A percentile compares a stretch with the other conserved stretches of the same genome.
Conservation (phyloP, 306 rosid species). For the Cyclanthera cordifolia region DNA sequence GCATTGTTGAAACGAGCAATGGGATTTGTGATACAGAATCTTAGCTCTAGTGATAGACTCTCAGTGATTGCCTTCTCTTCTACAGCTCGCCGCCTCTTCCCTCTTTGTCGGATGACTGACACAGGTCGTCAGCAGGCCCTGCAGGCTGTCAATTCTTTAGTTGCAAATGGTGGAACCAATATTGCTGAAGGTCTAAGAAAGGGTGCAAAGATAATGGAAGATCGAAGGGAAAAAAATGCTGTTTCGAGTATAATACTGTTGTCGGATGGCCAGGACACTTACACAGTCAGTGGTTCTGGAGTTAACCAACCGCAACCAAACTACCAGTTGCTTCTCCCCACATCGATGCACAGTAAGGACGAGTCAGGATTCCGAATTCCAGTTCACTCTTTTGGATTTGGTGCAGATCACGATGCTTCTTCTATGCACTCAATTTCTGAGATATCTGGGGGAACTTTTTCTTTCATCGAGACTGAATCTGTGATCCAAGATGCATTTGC, state of each 20-base stretch:
- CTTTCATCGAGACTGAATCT: slow-evolving; percentile 88
- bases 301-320: slow-evolving; percentile 52
- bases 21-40: slow-evolving; percentile 95
- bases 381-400: slow-evolving; percentile 90
- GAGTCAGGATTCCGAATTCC: slow-evolving; percentile 78
- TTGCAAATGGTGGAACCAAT: slow-evolving; percentile 97
- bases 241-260: slow-evolving; percentile 75
- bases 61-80: slow-evolving; percentile 96
- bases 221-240: slow-evolving; percentile 72
- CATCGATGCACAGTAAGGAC: slow-evolving; percentile 44
- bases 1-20: slow-evolving; percentile 90
- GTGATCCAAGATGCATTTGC: slow-evolving; percentile 96
- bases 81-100: slow-evolving; percentile 91
- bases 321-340: slow-evolving; percentile 71
- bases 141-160: slow-evolving; percentile 91
- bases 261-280: slow-evolving; percentile 95
- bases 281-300: slow-evolving; percentile 57
- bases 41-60: slow-evolving; percentile 79
- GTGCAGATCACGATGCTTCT: slow-evolving; percentile 86
- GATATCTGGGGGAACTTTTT: slow-evolving; percentile 91
- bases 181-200: slow-evolving; percentile 91
- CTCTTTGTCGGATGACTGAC: slow-evolving; percentile 67
- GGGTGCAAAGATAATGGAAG: slow-evolving; percentile 90
- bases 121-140: slow-evolving; percentile 77
- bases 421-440: slow-evolving; percentile 93